Percentiles rank a stretch among this genome's conserved stretches.
phyloP scores from a whole-genome alignment of 352 stramenopile genomes.

The Globisporangium uncinulatum region DNA sequence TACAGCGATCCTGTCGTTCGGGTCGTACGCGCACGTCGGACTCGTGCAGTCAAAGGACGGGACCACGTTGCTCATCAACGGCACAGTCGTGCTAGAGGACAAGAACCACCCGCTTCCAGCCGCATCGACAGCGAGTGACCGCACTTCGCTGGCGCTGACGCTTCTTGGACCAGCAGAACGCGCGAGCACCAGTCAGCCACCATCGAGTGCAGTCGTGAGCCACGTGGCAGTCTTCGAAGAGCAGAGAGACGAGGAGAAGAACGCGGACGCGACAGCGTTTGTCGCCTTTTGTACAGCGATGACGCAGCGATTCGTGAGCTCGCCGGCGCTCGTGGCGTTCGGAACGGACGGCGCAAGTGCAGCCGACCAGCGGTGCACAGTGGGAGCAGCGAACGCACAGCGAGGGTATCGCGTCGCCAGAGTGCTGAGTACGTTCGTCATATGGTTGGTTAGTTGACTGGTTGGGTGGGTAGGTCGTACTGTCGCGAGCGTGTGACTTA shows the following conservation, averaged over 20 bases:
- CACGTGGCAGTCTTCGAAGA: slow-evolving; percentile 38
- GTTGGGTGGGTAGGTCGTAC: background rate
- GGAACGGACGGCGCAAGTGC: slow-evolving; percentile 18
- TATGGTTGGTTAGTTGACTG: background rate
- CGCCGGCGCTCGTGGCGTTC: slow-evolving; percentile 38
- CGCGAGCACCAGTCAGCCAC: background rate
- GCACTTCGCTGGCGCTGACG: slow-evolving; percentile 5
- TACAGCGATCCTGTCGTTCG: slow-evolving; percentile 3
- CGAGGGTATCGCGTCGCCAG: slow-evolving; percentile 44
- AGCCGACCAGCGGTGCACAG: slow-evolving; percentile 21
- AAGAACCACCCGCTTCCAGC: background rate
- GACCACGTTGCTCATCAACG: slow-evolving; percentile 15
- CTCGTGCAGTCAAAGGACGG: background rate
- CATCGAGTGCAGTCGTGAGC: slow-evolving; percentile 21
- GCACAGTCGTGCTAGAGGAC: slow-evolving; percentile 3
- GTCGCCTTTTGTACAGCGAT: slow-evolving; percentile 31
- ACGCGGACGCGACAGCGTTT: background rate
- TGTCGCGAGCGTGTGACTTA: background rate
- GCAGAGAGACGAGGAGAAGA: slow-evolving; percentile 5
- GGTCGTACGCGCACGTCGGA: slow-evolving; percentile 19
- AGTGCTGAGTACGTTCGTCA: slow-evolving; percentile 41
- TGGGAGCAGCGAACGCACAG: slow-evolving; percentile 27
- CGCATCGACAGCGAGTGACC: background rate
- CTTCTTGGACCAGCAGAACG: slow-evolving; percentile 16
- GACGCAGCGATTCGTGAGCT: slow-evolving; percentile 37